Conservation (phyloP, 345 rosid genomes). For the Atalantia buxifolia region DNA sequence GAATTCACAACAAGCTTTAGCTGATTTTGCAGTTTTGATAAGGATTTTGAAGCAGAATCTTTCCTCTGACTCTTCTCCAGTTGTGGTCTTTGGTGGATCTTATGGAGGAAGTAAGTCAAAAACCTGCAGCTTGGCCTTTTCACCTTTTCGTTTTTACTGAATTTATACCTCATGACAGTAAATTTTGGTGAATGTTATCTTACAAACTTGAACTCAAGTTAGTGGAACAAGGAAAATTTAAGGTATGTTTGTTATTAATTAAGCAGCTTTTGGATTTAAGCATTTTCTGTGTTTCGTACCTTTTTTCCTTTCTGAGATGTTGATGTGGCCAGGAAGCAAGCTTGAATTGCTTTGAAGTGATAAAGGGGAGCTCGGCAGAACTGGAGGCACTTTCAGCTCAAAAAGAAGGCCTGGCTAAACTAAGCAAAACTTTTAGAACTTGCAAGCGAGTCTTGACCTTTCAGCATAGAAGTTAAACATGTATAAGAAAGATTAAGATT, state of each 20-base stretch:
- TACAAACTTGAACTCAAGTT: neutral
- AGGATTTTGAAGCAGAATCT: no score
- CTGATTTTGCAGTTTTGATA: constrained; percentile 54
- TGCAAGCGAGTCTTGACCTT: constrained; percentile 47
- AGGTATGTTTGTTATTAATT: constrained; percentile 3
- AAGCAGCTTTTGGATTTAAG: neutral
- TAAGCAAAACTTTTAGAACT: constrained; percentile 60
- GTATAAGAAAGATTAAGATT: neutral
- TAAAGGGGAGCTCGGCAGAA: constrained; percentile 53
- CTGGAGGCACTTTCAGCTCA: constrained; percentile 43
- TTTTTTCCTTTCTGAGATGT: constrained; percentile 2
- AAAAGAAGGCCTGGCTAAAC: constrained; percentile 46
- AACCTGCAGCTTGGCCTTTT: no score
- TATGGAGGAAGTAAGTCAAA: no score
- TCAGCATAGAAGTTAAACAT: neutral
- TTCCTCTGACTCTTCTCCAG: no score
- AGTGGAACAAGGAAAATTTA: neutral
- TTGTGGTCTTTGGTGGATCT: no score
- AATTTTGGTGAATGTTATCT: no score
- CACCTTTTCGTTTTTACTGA: no score
- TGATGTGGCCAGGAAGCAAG: constrained; percentile 45
- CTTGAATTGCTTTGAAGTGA: constrained; percentile 63
- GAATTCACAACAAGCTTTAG: constrained; percentile 77
- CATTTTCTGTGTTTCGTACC: neutral
- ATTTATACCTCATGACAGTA: no score